These are phyloP conservation scores for Metschnikowia aberdeeniae DNA, from an alignment of 805 yeast species.

Conservation along the genomic window DNA sequence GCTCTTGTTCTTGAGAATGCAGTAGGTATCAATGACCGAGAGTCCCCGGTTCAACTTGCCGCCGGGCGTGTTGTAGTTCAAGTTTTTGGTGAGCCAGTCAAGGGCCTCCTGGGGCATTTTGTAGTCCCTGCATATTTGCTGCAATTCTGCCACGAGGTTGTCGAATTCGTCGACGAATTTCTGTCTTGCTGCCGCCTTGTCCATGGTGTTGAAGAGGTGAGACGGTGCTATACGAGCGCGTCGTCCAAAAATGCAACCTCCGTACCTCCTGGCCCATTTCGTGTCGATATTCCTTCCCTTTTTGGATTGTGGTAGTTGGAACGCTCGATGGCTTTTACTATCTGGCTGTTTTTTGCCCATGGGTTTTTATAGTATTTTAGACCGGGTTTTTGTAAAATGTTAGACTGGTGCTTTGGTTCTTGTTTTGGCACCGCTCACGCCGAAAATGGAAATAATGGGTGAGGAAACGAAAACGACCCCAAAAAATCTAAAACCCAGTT, in stretches of 20 bases:
- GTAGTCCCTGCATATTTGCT: slow-evolving; percentile 55
- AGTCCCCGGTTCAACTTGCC: slow-evolving; percentile 96
- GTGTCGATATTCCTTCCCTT: no score
- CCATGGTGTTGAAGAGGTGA: slow-evolving; percentile 16
- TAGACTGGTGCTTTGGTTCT: no score
- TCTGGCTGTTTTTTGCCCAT: no score
- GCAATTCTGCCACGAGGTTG: slow-evolving; percentile 69
- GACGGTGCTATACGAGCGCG: background rate
- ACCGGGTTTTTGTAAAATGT: no score
- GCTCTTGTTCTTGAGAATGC: slow-evolving; percentile 63
- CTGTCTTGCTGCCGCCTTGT: slow-evolving; percentile 41
- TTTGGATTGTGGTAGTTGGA: no score
- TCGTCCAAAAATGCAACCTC: background rate
- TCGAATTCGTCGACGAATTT: slow-evolving; percentile 71
- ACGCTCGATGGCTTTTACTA: no score
- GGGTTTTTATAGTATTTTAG: no score
- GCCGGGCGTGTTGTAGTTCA: slow-evolving; percentile 89
- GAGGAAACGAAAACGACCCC: no score
- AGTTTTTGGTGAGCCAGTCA: slow-evolving; percentile 71
- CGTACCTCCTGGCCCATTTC: no score
- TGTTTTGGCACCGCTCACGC: no score
- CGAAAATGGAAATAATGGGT: no score
- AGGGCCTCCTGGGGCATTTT: slow-evolving; percentile 85
- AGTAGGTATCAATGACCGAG: slow-evolving; percentile 91
- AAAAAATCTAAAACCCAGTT: no score